Evolutionary conservation across 352 stramenopile species (phyloP), one percentile per base, ranked within the genome.

Genomic region (Globisporangium mamillatum): DNA sequence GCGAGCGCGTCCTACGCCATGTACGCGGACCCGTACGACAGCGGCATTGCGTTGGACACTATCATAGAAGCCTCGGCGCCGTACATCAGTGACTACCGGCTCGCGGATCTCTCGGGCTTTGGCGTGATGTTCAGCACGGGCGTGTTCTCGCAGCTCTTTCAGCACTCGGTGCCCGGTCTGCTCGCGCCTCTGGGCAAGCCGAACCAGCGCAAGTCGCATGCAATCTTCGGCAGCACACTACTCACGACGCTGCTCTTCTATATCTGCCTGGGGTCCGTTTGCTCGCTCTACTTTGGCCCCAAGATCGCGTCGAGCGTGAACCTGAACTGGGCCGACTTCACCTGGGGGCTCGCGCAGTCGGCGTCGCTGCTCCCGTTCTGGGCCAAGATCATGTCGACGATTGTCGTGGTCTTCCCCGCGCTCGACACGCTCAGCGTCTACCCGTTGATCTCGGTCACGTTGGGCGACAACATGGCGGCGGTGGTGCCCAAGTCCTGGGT

Each of bases 141-240:
- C 20, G 86, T 97, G 22, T 97, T 97, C 76, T 94, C 84, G 22
- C 91, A 96, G 70, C 75, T 97, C 16, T 97, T 97, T 66, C 91
- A 97, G 69, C 90, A 97, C 78, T 97, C 88, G 7, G 90, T 97
- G 20, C 91, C 91, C 0, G 89, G 89, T 16, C 76, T 97, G 38
- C 66, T 97, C 9, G 79, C 88, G 1, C 91, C 90, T 0, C 69
- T 97, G 4, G 79, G 81, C 2, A 58, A 75, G 6, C 74, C 71
- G 46, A 84, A 94, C 56, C 81, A 95, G 53, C 62, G 74, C 7
- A 89, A 90, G 46, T 78, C 91, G 0, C 66, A 78, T 12, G 52
- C 55, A 44, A 88, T 96, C 60, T 97, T 97, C 61, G 77, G 76
- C 2, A 79, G 76, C 62, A 94, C 90, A 32, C 67, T 97, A 12